phyloP scores from a whole-genome alignment of 257 asterid genomes.

The Eucommia ulmoides region DNA sequence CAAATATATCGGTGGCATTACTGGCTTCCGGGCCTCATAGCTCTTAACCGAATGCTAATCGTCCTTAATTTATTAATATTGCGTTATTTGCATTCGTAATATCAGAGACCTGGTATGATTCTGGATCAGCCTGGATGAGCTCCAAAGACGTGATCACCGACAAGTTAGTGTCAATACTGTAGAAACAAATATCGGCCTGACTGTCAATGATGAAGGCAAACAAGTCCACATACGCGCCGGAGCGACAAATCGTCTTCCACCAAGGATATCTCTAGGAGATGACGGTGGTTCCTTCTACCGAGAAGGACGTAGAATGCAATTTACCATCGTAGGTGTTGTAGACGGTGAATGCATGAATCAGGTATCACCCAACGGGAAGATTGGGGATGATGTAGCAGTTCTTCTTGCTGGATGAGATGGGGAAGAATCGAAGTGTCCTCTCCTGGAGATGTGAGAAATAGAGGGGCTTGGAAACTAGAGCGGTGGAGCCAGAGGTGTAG shows the following conservation, averaged over 20 bases:
- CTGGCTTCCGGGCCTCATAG: conserved; percentile 92
- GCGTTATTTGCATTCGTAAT: conserved; percentile 20
- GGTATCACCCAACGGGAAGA: conserved; percentile 21
- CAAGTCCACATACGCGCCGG: conserved; percentile 86
- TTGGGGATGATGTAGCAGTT: conserved; percentile 44
- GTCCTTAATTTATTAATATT: conserved; percentile 64
- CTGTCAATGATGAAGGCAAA: conserved; percentile 37
- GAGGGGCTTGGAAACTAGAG: conserved; percentile 86
- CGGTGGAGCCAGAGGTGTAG: conserved; percentile 63
- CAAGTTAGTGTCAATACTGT: conserved; percentile 91
- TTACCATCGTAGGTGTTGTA: conserved; percentile 84
- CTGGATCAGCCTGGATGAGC: conserved; percentile 34
- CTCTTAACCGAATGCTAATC: conserved; percentile 71
- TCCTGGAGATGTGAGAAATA: conserved; percentile 62
- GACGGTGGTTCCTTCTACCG: conserved; percentile 74
- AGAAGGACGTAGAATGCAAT: conserved; percentile 72
- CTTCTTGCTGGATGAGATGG: conserved; percentile 59
- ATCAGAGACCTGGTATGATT: too few relatives aligned
- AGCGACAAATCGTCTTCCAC: conserved; percentile 44
- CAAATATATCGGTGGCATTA: conserved; percentile 64
- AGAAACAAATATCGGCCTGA: conserved; percentile 60
- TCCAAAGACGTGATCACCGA: conserved; percentile 71
- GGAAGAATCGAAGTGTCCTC: conserved; percentile 79
- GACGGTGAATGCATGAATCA: conserved; percentile 63
- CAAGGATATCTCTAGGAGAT: conserved; percentile 89